A percentile compares a stretch with the other conserved stretches of the same genome.
These are phyloP conservation scores for Gracilaria gracilis DNA, from an alignment of 23 red algal species.

Conservation along the genomic window DNA sequence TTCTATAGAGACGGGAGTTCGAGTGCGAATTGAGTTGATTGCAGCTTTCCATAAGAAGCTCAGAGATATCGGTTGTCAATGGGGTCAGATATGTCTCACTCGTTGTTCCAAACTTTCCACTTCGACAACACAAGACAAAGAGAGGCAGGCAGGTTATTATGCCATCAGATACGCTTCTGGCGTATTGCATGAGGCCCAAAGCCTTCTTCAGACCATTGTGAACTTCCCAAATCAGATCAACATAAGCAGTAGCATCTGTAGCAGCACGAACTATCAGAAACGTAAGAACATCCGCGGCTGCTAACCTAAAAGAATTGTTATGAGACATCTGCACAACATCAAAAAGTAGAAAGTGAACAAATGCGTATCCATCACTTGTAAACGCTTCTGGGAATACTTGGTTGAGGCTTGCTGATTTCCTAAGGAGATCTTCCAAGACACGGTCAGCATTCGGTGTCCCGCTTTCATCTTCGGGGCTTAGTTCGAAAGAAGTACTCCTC, in stretches of 20 bases:
- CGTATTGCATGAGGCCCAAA: slow-evolving; percentile 48
- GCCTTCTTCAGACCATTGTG: slow-evolving; percentile 31
- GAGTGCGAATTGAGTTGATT: slow-evolving; percentile 67
- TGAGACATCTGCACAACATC: slow-evolving; percentile 61
- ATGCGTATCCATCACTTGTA: neutral
- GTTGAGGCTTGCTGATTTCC: neutral
- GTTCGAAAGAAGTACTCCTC: neutral
- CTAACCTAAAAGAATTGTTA: slow-evolving; percentile 12
- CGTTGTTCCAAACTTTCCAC: slow-evolving; percentile 22
- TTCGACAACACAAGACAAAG: slow-evolving; percentile 48
- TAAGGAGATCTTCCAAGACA: slow-evolving; percentile 7
- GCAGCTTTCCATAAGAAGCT: slow-evolving; percentile 38
- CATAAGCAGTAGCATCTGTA: neutral
- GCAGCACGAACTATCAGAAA: slow-evolving; percentile 27
- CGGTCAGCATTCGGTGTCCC: neutral
- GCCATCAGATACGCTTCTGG: slow-evolving; percentile 54
- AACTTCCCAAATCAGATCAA: slow-evolving; percentile 20
- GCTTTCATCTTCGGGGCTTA: slow-evolving; percentile 8
- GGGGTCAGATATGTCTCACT: slow-evolving; percentile 24
- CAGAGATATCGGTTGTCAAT: slow-evolving; percentile 16
- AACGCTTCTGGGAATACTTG: slow-evolving; percentile 19
- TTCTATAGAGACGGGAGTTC: slow-evolving; percentile 68
- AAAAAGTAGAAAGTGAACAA: slow-evolving; percentile 45
- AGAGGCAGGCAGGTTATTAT: slow-evolving; percentile 49
- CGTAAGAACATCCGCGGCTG: slow-evolving; percentile 54